These are phyloP conservation scores for Hirsutella minnesotensis DNA, from an alignment of 2,329 filamentous ascomycete species.

Conservation along the genomic window DNA sequence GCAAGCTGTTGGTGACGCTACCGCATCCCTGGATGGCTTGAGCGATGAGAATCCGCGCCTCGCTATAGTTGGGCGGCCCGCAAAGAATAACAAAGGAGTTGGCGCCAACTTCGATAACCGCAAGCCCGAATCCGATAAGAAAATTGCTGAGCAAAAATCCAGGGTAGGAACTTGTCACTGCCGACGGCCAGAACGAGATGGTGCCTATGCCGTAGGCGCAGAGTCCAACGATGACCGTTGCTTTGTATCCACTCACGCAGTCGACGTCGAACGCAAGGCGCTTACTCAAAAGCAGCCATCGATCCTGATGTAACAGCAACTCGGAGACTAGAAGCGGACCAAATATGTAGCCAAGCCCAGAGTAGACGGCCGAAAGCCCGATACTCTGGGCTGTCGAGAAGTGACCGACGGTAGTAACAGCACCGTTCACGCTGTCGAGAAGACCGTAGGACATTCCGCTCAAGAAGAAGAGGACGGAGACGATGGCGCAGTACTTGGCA, in stretches of 20 bases:
- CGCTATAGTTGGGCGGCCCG: slow-evolving; percentile 61
- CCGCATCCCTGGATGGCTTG: slow-evolving; percentile 69
- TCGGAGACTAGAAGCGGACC: slow-evolving; percentile 59
- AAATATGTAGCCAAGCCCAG: slow-evolving; percentile 56
- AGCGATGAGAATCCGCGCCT: slow-evolving; percentile 62
- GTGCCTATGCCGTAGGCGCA: slow-evolving; percentile 64
- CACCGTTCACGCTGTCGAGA: slow-evolving; percentile 67
- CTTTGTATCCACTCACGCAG: slow-evolving; percentile 60
- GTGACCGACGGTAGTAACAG: slow-evolving; percentile 49
- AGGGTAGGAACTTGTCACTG: slow-evolving; percentile 60
- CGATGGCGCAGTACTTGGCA: slow-evolving; percentile 59
- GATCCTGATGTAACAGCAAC: slow-evolving; percentile 59
- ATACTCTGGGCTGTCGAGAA: slow-evolving; percentile 52
- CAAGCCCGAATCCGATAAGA: slow-evolving; percentile 66
- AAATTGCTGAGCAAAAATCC: slow-evolving; percentile 67
- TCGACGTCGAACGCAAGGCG: too few relatives aligned
- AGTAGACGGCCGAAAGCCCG: slow-evolving; percentile 60
- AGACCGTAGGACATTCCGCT: slow-evolving; percentile 90
- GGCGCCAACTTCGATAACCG: slow-evolving; percentile 67
- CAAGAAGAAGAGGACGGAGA: slow-evolving; percentile 73
- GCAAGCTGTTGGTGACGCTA: slow-evolving; percentile 57
- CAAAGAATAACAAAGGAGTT: slow-evolving; percentile 65
- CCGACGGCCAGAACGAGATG: slow-evolving; percentile 80
- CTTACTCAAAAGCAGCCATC: too few relatives aligned
- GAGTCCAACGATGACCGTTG: slow-evolving; percentile 67